phyloP scores from a whole-genome alignment of 1,284 basidiomycete species.

The Wolfiporia cocos region DNA sequence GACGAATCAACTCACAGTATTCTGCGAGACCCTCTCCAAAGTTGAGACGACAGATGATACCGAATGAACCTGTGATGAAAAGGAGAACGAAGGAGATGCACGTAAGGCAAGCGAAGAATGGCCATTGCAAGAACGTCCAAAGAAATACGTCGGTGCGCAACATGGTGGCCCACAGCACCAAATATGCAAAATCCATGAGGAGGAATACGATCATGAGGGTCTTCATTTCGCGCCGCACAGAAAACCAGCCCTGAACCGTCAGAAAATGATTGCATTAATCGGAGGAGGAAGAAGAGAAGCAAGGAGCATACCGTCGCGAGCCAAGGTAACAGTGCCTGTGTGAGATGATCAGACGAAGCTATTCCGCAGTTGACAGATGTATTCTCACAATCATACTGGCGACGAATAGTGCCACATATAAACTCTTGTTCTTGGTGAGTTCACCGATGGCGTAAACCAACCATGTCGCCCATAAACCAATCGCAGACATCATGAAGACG shows the following conservation, averaged over 20 bases:
- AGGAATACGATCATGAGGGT: slow-evolving; percentile 39
- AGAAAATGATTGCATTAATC: not conserved
- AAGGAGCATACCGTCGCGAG: too few species aligned
- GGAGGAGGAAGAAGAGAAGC: not conserved
- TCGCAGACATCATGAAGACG: slow-evolving; percentile 44
- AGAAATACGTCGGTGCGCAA: slow-evolving; percentile 48
- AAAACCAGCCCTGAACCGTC: slow-evolving; percentile 42
- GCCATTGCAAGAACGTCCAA: slow-evolving; percentile 53
- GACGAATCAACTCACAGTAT: slow-evolving; percentile 29
- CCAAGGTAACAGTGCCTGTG: not conserved
- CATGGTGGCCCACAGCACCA: slow-evolving; percentile 41
- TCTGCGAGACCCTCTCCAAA: slow-evolving; percentile 48
- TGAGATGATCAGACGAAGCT: not conserved
- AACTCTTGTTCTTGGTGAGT: slow-evolving; percentile 34
- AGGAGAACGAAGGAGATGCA: slow-evolving; percentile 42
- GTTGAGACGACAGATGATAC: slow-evolving; percentile 39
- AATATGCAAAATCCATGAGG: slow-evolving; percentile 30
- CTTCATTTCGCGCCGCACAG: slow-evolving; percentile 41
- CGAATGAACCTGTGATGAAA: slow-evolving; percentile 36
- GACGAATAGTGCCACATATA: slow-evolving; percentile 42
- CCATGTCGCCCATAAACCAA: slow-evolving; percentile 51
- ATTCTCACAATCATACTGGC: slow-evolving; percentile 36
- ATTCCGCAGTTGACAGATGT: not conserved
- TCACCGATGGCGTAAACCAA: slow-evolving; percentile 37
- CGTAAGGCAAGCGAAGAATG: slow-evolving; percentile 43